Base-by-base conservation (phyloP, 805 yeast species). In the Metschnikowia noctiluminum region DNA sequence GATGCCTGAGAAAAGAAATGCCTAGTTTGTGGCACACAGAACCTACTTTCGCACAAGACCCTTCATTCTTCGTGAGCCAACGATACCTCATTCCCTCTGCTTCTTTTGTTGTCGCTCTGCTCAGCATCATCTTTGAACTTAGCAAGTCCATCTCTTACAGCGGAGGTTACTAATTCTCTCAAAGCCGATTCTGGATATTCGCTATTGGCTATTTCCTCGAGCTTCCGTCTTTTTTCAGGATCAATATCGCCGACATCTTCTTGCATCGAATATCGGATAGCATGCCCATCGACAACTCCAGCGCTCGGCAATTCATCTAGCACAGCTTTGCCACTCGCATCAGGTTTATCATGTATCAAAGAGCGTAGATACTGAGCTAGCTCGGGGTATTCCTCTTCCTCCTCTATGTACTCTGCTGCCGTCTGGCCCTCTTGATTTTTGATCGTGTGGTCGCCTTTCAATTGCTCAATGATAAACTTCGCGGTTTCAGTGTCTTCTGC, bases 351-450 rank as follows among this genome's bases (percentile, higher is more conserved):
- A 50, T 68, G 70, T 34, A 49, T 62, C 53, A 79, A 68, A 0
- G 74, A 55, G 41, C 70, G 73, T 57, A 91, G 70, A 60, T 86
- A 94, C 34, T 71, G 74, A 9, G 82, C 82, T 12, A 92, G 69
- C 35, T 89, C 96, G 1, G 94, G 91, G 56, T 77, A 85, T 55
- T 92, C 97, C 16, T 78, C 89, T 40, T 90, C 97, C 54, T 89
- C 96, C 60, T 84, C 88, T 37, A 87, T 82, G 62, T 80, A 85
- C 48, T 84, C 82, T 10, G 81, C 77, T 1, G 96, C 73, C 1
- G 92, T 90, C 59, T 80, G 77, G 3, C 89, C 95, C 28, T 88
- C 96, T 39, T 68, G 64, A 63, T 94, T 92, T 61, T 73, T 79
- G 35, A 81, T 57, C 39, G 66, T 79, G 62, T 71, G 76, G 65